A percentile compares a stretch with the other conserved stretches of the same genome.
Conservation (phyloP, 768 basidiomycete genomes). For the Vishniacozyma victoriae region DNA sequence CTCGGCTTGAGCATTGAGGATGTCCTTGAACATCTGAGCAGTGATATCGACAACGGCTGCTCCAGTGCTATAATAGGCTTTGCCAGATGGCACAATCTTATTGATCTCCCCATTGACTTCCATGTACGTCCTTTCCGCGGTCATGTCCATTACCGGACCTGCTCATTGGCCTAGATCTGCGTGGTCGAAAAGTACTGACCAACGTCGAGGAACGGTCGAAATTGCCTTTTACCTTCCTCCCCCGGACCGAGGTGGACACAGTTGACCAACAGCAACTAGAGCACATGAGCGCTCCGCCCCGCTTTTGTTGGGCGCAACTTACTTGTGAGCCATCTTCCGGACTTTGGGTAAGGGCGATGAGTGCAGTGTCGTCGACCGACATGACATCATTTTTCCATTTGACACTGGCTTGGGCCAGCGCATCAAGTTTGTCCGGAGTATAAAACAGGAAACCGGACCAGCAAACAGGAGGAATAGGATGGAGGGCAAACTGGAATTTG, state of each 20-base stretch:
- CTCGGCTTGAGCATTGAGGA: neutral
- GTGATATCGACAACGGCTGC: neutral
- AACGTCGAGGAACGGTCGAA: neutral
- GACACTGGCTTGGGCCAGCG: neutral
- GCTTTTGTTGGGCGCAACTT: neutral
- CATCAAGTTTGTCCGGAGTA: neutral
- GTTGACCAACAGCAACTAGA: neutral
- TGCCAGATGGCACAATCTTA: neutral
- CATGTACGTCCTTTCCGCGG: neutral
- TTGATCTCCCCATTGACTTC: neutral
- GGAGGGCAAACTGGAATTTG: slow-evolving; percentile 48
- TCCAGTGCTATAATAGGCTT: neutral
- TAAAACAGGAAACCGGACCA: neutral
- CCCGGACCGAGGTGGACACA: neutral
- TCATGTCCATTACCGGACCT: slow-evolving; percentile 2
- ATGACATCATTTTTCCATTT: neutral
- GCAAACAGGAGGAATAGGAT: too few species aligned
- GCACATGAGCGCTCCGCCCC: neutral
- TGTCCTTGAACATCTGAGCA: neutral
- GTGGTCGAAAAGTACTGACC: neutral
- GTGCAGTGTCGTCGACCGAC: too few species aligned
- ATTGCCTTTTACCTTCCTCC: slow-evolving; percentile 1
- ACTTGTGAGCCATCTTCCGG: too few species aligned
- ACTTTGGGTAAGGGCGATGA: too few species aligned
- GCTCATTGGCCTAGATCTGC: neutral